Evolutionary conservation across 768 basidiomycete species (phyloP).

Genomic region (Dentipellis sp.): DNA sequence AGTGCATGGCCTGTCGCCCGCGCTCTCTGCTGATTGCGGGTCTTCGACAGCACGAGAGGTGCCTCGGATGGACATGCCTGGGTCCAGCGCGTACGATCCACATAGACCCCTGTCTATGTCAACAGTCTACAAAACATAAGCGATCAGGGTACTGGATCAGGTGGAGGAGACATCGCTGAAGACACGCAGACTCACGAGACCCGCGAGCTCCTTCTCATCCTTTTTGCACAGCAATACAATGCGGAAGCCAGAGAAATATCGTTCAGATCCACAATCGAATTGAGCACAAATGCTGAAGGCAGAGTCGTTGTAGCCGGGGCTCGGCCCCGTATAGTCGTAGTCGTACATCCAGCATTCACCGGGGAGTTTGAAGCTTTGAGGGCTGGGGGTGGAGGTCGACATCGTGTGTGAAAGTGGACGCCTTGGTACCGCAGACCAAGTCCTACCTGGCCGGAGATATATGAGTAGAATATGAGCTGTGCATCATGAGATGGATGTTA

Average conservation of each 20-base stretch:
- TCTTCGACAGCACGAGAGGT: not conserved
- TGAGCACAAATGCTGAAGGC: not conserved
- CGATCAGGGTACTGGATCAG: not conserved
- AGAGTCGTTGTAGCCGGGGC: not conserved
- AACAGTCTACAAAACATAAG: not conserved
- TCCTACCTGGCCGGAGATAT: too few relatives aligned
- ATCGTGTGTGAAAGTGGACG: too few relatives aligned
- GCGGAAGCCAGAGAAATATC: not conserved
- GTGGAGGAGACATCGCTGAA: too few relatives aligned
- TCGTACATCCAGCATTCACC: not conserved
- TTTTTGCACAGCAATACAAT: not conserved
- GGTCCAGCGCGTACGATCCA: not conserved
- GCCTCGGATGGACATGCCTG: too few relatives aligned
- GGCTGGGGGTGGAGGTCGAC: too few relatives aligned
- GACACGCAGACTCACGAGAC: not conserved
- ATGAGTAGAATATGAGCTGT: too few relatives aligned
- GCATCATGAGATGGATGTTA: too few relatives aligned
- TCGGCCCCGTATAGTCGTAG: not conserved
- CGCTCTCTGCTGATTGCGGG: not conserved
- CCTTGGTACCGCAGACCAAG: too few relatives aligned
- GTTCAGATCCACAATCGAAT: not conserved
- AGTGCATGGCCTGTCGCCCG: not conserved
- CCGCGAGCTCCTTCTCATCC: not conserved
- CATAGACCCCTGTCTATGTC: not conserved
- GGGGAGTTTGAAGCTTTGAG: not conserved